These are phyloP conservation scores for Tylopilus rubrobrunneus DNA, from an alignment of 768 basidiomycete genomes.

Conservation along the genomic window DNA sequence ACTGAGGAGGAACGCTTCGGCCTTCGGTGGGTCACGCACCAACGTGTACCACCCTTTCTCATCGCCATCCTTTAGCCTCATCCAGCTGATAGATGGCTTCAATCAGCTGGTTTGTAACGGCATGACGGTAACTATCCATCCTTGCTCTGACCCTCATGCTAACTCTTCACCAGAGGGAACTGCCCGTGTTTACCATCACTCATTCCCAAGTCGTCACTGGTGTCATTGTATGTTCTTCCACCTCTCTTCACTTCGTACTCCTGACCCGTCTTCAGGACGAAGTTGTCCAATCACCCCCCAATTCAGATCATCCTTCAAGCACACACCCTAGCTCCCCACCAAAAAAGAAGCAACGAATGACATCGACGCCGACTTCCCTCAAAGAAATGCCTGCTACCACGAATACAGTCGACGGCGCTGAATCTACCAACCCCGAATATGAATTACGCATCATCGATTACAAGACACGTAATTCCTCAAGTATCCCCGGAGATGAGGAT, in stretches of 20 bases:
- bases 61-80: conserved; percentile 43
- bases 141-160: background rate
- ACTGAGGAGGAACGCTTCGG: conserved; percentile 77
- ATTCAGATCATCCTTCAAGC: conserved; percentile 7
- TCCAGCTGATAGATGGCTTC: conserved; percentile 71
- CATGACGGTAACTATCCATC: conserved; percentile 42
- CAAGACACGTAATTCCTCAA: conserved; percentile 56
- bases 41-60: background rate
- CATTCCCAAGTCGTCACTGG: conserved; percentile 65
- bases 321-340: conserved; percentile 21
- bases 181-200: conserved; percentile 78
- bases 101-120: conserved; percentile 45
- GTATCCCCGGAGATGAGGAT: conserved; percentile 57
- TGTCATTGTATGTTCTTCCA: conserved; percentile 51
- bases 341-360: conserved; percentile 26
- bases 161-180: conserved; percentile 55
- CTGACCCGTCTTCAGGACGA: conserved; percentile 45
- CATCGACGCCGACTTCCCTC: conserved; percentile 7
- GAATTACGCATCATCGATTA: conserved; percentile 57
- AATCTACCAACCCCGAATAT: conserved; percentile 5
- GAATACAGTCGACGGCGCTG: background rate
- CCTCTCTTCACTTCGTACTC: background rate
- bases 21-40: conserved; percentile 46
- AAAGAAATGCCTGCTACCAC: background rate
- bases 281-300: conserved; percentile 24